phyloP scores from a whole-genome alignment of 495 filamentous ascomycete species.

The Friedmanniomyces simplex region DNA sequence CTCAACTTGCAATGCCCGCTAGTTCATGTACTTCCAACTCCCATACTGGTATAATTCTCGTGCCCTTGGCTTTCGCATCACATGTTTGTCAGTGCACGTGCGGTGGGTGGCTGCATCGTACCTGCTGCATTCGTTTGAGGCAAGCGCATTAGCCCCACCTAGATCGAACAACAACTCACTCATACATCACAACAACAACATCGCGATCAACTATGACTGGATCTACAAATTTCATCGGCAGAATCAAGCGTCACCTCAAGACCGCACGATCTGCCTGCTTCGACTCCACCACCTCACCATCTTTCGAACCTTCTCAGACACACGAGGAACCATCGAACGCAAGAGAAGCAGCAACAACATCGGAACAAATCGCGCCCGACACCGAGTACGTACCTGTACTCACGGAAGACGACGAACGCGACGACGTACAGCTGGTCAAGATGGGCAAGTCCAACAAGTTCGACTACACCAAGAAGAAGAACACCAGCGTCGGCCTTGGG shows the following conservation, averaged over 20 bases:
- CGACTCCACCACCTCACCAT: neutral
- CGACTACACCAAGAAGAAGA: constrained; percentile 21
- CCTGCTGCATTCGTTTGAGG: neutral
- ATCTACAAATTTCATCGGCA: neutral
- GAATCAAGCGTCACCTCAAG: neutral
- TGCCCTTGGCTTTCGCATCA: neutral
- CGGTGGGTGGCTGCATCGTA: neutral
- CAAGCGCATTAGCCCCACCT: neutral
- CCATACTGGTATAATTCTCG: too few relatives aligned
- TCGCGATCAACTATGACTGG: neutral
- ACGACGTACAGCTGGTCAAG: neutral
- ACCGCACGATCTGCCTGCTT: neutral
- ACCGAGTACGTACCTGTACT: neutral
- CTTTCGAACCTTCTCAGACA: neutral
- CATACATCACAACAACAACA: neutral
- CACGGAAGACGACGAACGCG: neutral
- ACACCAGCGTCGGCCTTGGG: constrained; percentile 35
- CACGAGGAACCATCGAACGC: too few relatives aligned
- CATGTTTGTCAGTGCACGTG: neutral
- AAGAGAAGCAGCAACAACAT: too few relatives aligned
- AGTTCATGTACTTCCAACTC: too few relatives aligned
- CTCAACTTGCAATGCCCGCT: neutral
- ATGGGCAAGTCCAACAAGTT: constrained; percentile 23
- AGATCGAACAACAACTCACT: neutral
- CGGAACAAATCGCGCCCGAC: too few relatives aligned